Conservation (phyloP, 2,329 filamentous ascomycete species). For the Claviceps lovelessii region DNA sequence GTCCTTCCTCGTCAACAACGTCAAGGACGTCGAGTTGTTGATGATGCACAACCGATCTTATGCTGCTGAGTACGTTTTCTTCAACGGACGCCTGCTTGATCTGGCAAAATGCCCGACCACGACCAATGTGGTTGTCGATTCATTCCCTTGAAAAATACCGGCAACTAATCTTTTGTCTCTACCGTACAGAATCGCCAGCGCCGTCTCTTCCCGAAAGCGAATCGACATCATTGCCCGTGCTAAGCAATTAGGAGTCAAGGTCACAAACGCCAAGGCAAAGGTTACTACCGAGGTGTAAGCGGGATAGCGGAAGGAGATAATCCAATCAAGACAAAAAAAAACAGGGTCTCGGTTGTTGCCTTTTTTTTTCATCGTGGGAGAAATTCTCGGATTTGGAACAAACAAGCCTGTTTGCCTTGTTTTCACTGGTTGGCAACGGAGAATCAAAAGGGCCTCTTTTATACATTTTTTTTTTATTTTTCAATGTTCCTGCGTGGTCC, state of each 20-base stretch:
- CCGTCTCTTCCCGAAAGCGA: constrained; percentile 96
- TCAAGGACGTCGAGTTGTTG: constrained; percentile 88
- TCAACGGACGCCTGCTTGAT: not conserved
- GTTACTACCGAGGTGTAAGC: constrained; percentile 83
- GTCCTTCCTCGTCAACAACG: constrained; percentile 98
- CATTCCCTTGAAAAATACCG: no score
- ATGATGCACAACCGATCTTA: constrained; percentile 99
- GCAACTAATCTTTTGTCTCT: not conserved
- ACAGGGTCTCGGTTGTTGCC: constrained; percentile 2
- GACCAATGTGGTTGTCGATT: no score
- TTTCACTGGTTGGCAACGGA: not conserved
- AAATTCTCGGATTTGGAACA: not conserved
- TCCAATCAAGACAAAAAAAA: not conserved
- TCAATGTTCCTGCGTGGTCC: not conserved
- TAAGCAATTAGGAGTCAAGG: constrained; percentile 98
- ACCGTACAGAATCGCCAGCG: constrained; percentile 74
- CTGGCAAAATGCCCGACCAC: not conserved
- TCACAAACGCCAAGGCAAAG: constrained; percentile 98
- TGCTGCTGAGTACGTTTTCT: constrained; percentile 77
- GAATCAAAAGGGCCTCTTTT: not conserved
- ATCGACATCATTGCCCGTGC: constrained; percentile 95
- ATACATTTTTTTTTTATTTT: not conserved
- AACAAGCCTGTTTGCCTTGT: not conserved
- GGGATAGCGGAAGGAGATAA: not conserved
- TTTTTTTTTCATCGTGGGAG: not conserved